Evolutionary conservation across 2,329 filamentous ascomycete species (phyloP).

Genomic region (Chaetomiaceae sp.): DNA sequence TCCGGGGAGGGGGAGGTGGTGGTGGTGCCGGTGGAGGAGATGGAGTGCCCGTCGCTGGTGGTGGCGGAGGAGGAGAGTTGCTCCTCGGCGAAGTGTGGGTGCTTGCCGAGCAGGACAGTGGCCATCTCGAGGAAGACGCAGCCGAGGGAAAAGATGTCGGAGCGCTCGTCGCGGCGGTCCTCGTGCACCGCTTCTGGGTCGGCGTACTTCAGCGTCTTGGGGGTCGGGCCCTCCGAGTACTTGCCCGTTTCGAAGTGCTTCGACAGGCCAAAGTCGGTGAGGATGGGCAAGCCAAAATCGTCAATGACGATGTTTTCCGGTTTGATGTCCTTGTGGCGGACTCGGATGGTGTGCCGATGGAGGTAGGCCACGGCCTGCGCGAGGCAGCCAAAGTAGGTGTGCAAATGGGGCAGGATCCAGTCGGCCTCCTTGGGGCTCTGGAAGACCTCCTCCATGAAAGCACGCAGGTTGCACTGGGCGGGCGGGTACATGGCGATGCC

Average conservation of each 20-base stretch:
- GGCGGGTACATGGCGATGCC: slow-evolving; percentile 29
- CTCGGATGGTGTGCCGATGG: slow-evolving; percentile 17
- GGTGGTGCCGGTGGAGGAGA: background rate
- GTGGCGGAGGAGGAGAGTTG: slow-evolving; percentile 13
- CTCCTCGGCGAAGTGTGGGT: slow-evolving; percentile 21
- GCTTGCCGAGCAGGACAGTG: slow-evolving; percentile 25
- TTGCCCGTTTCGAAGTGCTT: slow-evolving; percentile 28
- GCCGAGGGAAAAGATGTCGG: slow-evolving; percentile 30
- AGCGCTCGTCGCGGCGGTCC: slow-evolving; percentile 22
- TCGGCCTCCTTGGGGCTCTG: slow-evolving; percentile 5
- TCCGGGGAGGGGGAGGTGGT: background rate
- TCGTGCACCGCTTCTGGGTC: slow-evolving; percentile 25
- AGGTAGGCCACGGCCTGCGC: slow-evolving; percentile 27
- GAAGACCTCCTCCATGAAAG: slow-evolving; percentile 24
- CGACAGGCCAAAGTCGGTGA: slow-evolving; percentile 28
- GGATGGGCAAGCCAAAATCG: slow-evolving; percentile 25
- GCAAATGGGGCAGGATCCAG: slow-evolving; percentile 20
- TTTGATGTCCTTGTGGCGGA: slow-evolving; percentile 31
- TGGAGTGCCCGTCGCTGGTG: background rate
- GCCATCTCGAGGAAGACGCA: slow-evolving; percentile 31
- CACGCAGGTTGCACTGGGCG: slow-evolving; percentile 24
- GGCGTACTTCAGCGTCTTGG: slow-evolving; percentile 25
- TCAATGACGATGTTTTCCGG: slow-evolving; percentile 29
- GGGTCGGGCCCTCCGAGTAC: slow-evolving; percentile 25
- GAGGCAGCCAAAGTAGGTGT: slow-evolving; percentile 30